These are phyloP conservation scores for Diaporthe nobilis DNA, from an alignment of 2,329 filamentous ascomycete species.

Conservation along the genomic window DNA sequence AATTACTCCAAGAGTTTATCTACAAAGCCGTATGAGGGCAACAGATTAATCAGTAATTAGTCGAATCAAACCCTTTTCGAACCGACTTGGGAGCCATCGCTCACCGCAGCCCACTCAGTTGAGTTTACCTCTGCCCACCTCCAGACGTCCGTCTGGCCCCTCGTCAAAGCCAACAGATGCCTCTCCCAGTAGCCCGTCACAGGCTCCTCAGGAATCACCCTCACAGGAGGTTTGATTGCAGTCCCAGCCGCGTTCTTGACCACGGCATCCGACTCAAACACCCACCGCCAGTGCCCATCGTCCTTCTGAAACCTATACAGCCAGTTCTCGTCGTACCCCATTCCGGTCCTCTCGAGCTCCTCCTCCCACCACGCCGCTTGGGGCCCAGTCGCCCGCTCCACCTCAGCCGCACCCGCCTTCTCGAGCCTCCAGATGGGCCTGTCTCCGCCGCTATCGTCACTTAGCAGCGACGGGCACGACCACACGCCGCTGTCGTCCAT, in stretches of 20 bases:
- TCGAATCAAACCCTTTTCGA: not conserved
- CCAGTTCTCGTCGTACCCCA: conserved; percentile 43
- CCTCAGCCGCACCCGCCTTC: conserved; percentile 36
- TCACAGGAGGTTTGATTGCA: conserved; percentile 44
- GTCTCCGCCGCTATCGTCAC: conserved; percentile 23
- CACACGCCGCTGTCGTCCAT: conserved; percentile 53
- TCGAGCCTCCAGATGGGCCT: conserved; percentile 48
- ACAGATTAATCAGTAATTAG: too few relatives aligned
- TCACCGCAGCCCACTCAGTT: not conserved
- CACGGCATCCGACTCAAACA: conserved; percentile 43
- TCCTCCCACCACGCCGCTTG: conserved; percentile 28
- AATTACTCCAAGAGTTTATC: not conserved
- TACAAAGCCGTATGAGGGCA: not conserved
- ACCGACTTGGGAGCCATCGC: not conserved
- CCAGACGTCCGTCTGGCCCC: conserved; percentile 49
- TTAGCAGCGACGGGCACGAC: conserved; percentile 48
- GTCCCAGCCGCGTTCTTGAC: conserved; percentile 38
- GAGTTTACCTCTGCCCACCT: conserved; percentile 39
- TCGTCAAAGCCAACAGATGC: conserved; percentile 47
- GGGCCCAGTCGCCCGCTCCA: conserved; percentile 22
- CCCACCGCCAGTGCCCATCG: conserved; percentile 51
- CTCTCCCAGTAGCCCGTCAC: conserved; percentile 53
- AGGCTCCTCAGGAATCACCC: conserved; percentile 51
- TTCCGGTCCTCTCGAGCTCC: conserved; percentile 39
- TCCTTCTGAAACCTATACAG: conserved; percentile 47